Conservation (phyloP, 345 rosid species). For the Citrus sinensis region DVS_A1.0 CM039163.1:6660501-6661000, state of each 20-base stretch:
- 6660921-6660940: neutral
- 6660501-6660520: constrained; percentile 83
- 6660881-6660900: too few relatives aligned
- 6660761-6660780: constrained; percentile 95
- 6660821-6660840: constrained; percentile 94
- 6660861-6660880: constrained; percentile 20
- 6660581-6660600: constrained; percentile 94
- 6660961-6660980: neutral
- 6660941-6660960: neutral
- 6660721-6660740: constrained; percentile 39
- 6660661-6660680: too few relatives aligned
- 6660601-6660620: neutral
- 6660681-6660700: neutral
- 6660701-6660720: neutral
- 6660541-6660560: constrained; percentile 38
- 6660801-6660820: constrained; percentile 99
- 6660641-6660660: too few relatives aligned
- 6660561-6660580: constrained; percentile 77
- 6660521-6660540: constrained; percentile 43
- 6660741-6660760: constrained; percentile 84
- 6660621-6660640: neutral
- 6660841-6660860: constrained; percentile 92
- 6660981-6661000: neutral
- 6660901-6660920: neutral
- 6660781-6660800: constrained; percentile 98